A percentile compares a stretch with the other conserved stretches of the same genome.
These are phyloP conservation scores for Neofusicoccum laricinum DNA, from an alignment of 2,329 filamentous ascomycete genomes.

Conservation along the genomic window DNA sequence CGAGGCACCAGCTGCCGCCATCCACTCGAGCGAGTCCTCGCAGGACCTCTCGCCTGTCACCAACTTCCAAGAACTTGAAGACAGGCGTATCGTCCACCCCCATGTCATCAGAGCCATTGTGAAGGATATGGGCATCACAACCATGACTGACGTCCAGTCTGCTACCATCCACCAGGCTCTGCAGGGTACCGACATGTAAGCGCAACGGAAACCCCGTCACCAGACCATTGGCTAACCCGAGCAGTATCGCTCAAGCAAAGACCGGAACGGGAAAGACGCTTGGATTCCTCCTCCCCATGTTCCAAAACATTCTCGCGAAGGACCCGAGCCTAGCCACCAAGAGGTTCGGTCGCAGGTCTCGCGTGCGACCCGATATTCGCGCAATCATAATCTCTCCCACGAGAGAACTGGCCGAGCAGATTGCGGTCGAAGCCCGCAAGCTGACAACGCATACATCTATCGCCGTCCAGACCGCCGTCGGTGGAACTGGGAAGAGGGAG, in stretches of 20 bases:
- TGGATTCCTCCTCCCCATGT: conserved; percentile 81
- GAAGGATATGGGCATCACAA: conserved; percentile 68
- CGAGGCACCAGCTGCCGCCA: conserved; percentile 16
- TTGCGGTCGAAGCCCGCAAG: conserved; percentile 68
- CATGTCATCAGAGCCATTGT: conserved; percentile 68
- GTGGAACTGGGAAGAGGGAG: conserved; percentile 74
- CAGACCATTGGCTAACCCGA: conserved; percentile 15
- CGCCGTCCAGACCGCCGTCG: conserved; percentile 75
- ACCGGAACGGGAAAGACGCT: conserved; percentile 97
- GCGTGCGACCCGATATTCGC: conserved; percentile 49
- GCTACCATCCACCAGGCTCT: conserved; percentile 79
- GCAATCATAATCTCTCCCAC: conserved; percentile 62
- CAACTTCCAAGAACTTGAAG: conserved; percentile 44
- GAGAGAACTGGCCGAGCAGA: conserved; percentile 63
- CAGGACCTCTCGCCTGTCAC: conserved; percentile 29
- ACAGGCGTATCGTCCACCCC: conserved; percentile 55
- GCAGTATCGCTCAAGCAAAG: conserved; percentile 78
- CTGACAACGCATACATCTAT: conserved; percentile 65
- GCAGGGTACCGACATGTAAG: conserved; percentile 78
- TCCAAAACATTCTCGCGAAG: conserved; percentile 71
- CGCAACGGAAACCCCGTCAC: conserved; percentile 15
- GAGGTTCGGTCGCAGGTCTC: conserved; percentile 39
- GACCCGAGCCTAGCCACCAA: conserved; percentile 57
- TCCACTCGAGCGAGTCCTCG: conserved; percentile 18
- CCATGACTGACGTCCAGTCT: conserved; percentile 90